A percentile compares a stretch with the other conserved stretches of the same genome.
Conservation (phyloP, 257 asterid genomes). For the Echium plantagineum region DNA sequence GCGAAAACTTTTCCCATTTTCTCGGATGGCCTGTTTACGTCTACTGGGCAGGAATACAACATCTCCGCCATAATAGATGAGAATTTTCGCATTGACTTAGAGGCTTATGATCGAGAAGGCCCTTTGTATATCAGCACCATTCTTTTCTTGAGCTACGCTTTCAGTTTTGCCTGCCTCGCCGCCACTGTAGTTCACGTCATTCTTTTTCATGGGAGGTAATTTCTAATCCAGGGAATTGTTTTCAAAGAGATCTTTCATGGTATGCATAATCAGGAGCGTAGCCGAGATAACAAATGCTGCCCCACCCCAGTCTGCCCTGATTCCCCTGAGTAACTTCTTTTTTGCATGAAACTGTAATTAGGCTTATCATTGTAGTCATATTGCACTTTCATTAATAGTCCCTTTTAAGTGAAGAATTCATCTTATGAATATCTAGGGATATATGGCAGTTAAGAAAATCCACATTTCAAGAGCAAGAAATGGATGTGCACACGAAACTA, state of each 20-base stretch:
- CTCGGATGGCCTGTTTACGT: conserved; percentile 19
- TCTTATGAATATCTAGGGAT: conserved; percentile 17
- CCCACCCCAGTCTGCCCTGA: too few species aligned
- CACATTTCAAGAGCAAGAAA: conserved; percentile 15
- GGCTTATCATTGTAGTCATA: too few species aligned
- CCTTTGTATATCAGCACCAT: conserved; percentile 27
- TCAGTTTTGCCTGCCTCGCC: conserved; percentile 37
- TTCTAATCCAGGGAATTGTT: too few species aligned
- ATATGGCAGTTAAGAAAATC: conserved; percentile 22
- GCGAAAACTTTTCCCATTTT: conserved; percentile 43
- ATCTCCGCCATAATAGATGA: conserved; percentile 13
- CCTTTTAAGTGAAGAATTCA: too few species aligned
- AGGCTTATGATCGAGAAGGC: conserved; percentile 26
- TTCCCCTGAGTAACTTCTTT: too few species aligned
- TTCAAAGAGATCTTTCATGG: too few species aligned
- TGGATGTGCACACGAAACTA: conserved; percentile 38
- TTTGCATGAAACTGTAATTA: too few species aligned
- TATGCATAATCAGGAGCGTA: too few species aligned
- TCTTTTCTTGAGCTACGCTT: conserved; percentile 34
- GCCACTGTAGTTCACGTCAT: conserved; percentile 35
- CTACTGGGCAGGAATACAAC: conserved; percentile 20
- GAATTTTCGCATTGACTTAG: conserved; percentile 28
- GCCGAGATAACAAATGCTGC: too few species aligned
- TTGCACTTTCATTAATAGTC: too few species aligned
- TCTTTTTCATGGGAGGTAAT: conserved; percentile 39